Evolutionary conservation across 352 stramenopile species (phyloP), one percentile per base, ranked within the genome.

Genomic region (Blastocystis sp.): DNA sequence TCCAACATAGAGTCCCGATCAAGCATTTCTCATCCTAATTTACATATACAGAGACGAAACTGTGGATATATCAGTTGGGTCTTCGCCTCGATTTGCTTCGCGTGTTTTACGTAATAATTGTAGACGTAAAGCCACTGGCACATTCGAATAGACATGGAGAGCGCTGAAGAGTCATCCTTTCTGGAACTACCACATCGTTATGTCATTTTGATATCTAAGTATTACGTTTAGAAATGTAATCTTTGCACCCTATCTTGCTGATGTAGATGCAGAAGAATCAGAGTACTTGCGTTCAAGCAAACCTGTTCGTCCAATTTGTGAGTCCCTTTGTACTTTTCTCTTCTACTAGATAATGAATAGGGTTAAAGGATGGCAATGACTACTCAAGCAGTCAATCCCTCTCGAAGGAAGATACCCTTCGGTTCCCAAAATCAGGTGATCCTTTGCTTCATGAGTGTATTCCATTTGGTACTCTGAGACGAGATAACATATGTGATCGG

Each of bases 61-160:
- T 77, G 14, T 74, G 37, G 37, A 77, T 77, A 77, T 77, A 37
- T 77, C 65, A 77, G 29, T 42, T 43, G 39, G 12, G 54, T 42
- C 65, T 77, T 77, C 65, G 65, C 56, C 32, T 56, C 27, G 3
- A 61, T 77, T n/a, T 56, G 37, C 65, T 77, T 77, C 65, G 65
- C 43, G 35, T 21, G 39, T 73, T 27, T 24, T n/a, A 43, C 12
- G 19, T 16, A 24, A 46, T 73, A 73, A 51, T 73, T 73, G 37
- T 24, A 46, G 39, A 43, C 37, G 61, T 73, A 16, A 21, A 27
- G 39, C 46, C 27, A 7, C 16, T 27, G 37, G n/a, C 21, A 46
- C 46, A 43, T 27, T 73, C 21, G 16, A 39, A 73, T 73, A 73
- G 61, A 73, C 9, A 73, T 73, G 61, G 27, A 73, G 29, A 43